These are phyloP conservation scores for Penicillium digitatum DNA, from an alignment of 2,329 filamentous ascomycete genomes.

Conservation along the genomic window DNA sequence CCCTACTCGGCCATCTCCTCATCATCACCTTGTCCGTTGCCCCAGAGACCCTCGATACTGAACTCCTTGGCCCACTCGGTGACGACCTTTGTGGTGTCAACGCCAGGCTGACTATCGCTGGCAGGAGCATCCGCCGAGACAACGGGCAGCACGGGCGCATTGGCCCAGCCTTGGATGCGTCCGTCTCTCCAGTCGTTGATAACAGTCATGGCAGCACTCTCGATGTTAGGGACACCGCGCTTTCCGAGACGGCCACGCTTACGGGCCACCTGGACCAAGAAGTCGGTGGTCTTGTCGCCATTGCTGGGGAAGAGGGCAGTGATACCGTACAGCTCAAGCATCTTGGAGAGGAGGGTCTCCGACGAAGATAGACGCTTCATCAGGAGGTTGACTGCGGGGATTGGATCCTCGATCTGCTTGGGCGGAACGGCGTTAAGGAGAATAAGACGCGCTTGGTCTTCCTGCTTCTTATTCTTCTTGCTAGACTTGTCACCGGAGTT, in stretches of 20 bases:
- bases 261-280: slow-evolving; percentile 88
- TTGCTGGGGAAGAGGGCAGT: slow-evolving; percentile 67
- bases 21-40: slow-evolving; percentile 52
- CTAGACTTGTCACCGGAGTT: slow-evolving; percentile 48
- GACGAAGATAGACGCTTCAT: slow-evolving; percentile 72
- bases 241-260: slow-evolving; percentile 85
- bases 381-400: slow-evolving; percentile 82
- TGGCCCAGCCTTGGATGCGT: slow-evolving; percentile 86
- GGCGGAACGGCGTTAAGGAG: slow-evolving; percentile 89
- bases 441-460: slow-evolving; percentile 74
- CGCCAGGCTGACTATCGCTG: slow-evolving; percentile 37
- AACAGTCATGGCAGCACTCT: slow-evolving; percentile 83
- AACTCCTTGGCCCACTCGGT: slow-evolving; percentile 93
- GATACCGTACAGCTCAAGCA: slow-evolving; percentile 79
- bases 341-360: slow-evolving; percentile 68
- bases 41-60: slow-evolving; percentile 89
- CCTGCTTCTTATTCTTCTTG: slow-evolving; percentile 62
- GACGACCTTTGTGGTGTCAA: slow-evolving; percentile 79
- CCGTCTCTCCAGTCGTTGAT: slow-evolving; percentile 97
- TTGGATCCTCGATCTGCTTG: slow-evolving; percentile 87
- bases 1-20: slow-evolving; percentile 42
- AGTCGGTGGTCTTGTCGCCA: slow-evolving; percentile 80
- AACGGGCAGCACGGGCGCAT: slow-evolving; percentile 65
- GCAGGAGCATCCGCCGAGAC: slow-evolving; percentile 35
- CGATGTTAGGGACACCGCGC: slow-evolving; percentile 84